Base-by-base conservation (phyloP, 2,329 filamentous ascomycete genomes). In the Fusarium camptoceras region DNA sequence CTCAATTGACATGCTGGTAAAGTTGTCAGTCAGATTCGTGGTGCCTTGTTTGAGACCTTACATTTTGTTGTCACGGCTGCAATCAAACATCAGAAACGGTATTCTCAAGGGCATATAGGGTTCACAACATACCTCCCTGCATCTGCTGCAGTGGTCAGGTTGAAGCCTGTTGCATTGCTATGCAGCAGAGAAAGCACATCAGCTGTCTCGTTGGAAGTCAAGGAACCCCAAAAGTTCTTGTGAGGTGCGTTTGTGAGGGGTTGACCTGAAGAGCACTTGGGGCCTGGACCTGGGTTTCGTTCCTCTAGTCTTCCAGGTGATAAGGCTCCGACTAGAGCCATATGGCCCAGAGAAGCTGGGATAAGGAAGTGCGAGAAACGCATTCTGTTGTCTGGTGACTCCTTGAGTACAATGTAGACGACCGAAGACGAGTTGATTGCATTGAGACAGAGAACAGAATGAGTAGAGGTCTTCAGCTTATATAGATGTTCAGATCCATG, bases 161-260 rank as follows among this genome's bases (percentile, higher is more conserved):
- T 59, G 6, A 59, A 47, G 1, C 56, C 39, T 0, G 56, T 47
- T 1, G 24, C 20, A 25, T 59, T 37, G 10, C 53, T 46, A 34
- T 59, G 53, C 14, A 59, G 18, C 1, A 59, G 20, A 6, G 53
- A 41, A 18, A 59, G 39, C 14, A 59, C 56, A 18, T 59, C 56
- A 14, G 39, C 55, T 6, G 56, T 59, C 5, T 59, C 56, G 1
- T 25, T 22, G 3, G 25, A 24, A 1, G n/a, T 58, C 9, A 59
- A 20, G 25, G 28, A 27, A 12, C 56, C 56, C 56, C 53, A 59
- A 8, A 59, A 59, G 53, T 58, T 59, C 24, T 59, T 59, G 10
- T 59, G 56, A 20, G 56, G 56, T 12, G 56, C 53, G 3, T 14
- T 58, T 1, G 24, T 8, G 5, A 53, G 6, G 0, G 39, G 15